Evolutionary conservation across 2,329 filamentous ascomycete species (phyloP).

Genomic region (Ceratocystis cubensis): DNA sequence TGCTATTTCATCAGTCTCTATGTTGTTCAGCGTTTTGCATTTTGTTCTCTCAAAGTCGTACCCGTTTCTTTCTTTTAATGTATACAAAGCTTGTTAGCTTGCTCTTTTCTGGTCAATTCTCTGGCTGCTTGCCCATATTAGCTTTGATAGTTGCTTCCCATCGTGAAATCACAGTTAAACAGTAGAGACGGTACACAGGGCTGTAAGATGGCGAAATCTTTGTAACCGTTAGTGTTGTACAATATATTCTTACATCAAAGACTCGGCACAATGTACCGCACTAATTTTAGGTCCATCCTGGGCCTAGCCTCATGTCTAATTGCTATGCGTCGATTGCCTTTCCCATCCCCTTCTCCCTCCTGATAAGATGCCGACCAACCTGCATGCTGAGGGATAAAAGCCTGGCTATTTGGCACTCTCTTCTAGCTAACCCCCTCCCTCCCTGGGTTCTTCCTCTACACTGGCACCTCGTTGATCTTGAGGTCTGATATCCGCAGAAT

Average conservation of each 20-base stretch:
- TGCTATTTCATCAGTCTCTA: neutral
- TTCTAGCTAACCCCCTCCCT: neutral
- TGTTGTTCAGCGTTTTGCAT: neutral
- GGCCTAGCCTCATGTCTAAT: neutral
- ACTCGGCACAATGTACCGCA: constrained; percentile 3
- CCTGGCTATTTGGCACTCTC: neutral
- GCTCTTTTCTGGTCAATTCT: neutral
- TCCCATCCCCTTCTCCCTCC: too few relatives aligned
- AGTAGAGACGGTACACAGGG: neutral
- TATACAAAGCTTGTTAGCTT: neutral
- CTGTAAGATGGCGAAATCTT: neutral
- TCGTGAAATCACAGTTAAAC: too few relatives aligned
- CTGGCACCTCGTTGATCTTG: constrained; percentile 39
- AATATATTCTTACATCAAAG: constrained; percentile 18
- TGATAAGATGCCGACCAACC: too few relatives aligned
- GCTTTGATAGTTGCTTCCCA: neutral
- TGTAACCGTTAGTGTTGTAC: constrained; percentile 12
- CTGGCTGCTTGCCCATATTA: neutral
- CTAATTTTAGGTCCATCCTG: neutral
- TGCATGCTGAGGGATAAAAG: neutral
- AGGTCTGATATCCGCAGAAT: constrained; percentile 75
- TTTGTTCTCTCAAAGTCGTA: neutral
- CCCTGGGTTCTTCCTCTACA: neutral
- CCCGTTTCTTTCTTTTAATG: neutral
- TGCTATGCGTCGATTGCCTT: neutral